Base-by-base conservation (phyloP, 2,329 filamentous ascomycete genomes). In the Bertia moriformis region DNA sequence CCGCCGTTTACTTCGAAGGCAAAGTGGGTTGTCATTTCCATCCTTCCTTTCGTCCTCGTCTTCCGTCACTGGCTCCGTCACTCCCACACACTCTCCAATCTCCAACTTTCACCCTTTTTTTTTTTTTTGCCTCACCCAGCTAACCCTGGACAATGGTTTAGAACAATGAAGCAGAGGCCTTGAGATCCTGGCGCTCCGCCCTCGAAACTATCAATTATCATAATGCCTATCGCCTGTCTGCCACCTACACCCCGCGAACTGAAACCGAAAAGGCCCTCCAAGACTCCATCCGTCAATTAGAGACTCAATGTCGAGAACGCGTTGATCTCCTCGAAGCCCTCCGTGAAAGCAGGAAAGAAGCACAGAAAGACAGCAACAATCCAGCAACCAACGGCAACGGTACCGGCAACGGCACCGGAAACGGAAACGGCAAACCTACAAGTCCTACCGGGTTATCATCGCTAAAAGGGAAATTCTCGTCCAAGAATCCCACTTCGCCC, bases 1-100 rank as follows among this genome's bases (percentile, higher is more conserved):
- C 88, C 2, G 89, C 89, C 29, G 84, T 94, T 39, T 95, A 94
- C 62, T 95, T 94, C 58, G 91, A 98, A 63, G 77, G 81, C 56
- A 82, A 93, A 74, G 87, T 93, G 62, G 46, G 59, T n/a, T n/a
- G n/a, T n/a, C n/a, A n/a, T 51, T 20, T 39, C 29, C 20, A 38
- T 35, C 7, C 5, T 24, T 22, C 24, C 32, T 15, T 19, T 19
- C 17, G 7, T 38, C 17, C 14, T 15, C 7, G 14, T 36, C 32
- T 7, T 10, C 7, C 7, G 15, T 36, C 7, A 10, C 17, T 15
- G 15, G 32, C 17, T 36, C 17, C 7, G 7, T 7, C 7, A 7
- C 7, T n/a, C n/a, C n/a, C n/a, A n/a, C n/a, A n/a, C n/a, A n/a
- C n/a, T n/a, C n/a, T n/a, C n/a, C 24, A n/a, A 12, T 12, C n/a